Conservation (phyloP, 257 asterid genomes). For the Solanum sejunctum region DNA sequence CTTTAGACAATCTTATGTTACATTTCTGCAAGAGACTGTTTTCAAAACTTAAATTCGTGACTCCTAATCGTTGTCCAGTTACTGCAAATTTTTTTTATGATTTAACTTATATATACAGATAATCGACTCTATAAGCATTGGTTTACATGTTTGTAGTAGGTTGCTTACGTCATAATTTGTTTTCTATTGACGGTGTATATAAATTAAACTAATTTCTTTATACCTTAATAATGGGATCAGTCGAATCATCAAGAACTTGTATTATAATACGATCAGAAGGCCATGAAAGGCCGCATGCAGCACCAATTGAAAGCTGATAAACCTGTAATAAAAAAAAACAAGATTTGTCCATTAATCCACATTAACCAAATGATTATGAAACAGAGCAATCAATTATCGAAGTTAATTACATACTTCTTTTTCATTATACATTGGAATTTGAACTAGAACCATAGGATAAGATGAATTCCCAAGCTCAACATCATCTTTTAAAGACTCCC, state of each 20-base stretch:
- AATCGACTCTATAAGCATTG: background rate
- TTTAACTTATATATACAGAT: background rate
- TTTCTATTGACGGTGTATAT: background rate
- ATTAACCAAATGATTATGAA: background rate
- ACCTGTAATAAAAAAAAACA: constrained; percentile 21
- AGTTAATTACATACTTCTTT: constrained; percentile 24
- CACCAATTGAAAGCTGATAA: constrained; percentile 69
- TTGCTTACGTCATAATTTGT: background rate
- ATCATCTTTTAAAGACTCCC: constrained; percentile 29
- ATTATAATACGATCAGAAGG: constrained; percentile 55
- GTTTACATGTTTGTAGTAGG: background rate
- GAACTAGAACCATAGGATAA: constrained; percentile 57
- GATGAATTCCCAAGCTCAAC: constrained; percentile 29
- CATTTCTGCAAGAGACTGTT: no score
- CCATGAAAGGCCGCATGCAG: constrained; percentile 78
- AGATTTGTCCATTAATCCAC: background rate
- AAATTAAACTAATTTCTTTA: background rate
- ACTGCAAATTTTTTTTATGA: no score
- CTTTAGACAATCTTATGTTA: no score
- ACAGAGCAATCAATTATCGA: background rate
- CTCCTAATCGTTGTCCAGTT: no score
- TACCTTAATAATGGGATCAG: constrained; percentile 53
- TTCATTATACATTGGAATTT: constrained; percentile 60
- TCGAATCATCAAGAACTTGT: constrained; percentile 80
- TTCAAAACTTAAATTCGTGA: no score